phyloP scores from a whole-genome alignment of 805 yeast species.

The Hanseniaspora clermontiae region DNA sequence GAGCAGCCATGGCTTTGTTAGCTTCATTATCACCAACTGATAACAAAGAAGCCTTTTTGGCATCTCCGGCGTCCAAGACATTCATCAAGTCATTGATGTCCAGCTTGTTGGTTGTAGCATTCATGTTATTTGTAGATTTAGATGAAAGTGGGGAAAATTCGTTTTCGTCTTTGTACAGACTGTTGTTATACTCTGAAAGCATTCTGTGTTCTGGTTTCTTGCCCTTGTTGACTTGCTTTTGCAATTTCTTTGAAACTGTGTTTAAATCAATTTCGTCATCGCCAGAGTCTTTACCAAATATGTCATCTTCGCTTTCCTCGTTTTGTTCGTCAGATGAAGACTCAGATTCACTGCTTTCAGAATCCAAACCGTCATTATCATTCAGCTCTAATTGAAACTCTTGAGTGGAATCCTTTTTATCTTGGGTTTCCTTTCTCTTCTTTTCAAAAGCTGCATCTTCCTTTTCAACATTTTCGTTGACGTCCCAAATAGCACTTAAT shows the following conservation, averaged over 20 bases:
- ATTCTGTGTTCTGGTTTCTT: constrained; percentile 42
- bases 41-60: constrained; percentile 40
- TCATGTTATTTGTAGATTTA: constrained; percentile 13
- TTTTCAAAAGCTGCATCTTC: constrained; percentile 16
- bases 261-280: constrained; percentile 40
- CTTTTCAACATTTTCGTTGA: constrained; percentile 45
- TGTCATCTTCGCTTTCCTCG: constrained; percentile 22
- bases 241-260: constrained; percentile 34
- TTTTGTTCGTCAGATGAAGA: constrained; percentile 15
- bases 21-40: constrained; percentile 26
- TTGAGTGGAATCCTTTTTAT: constrained; percentile 17
- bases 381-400: constrained; percentile 19
- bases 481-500: constrained; percentile 80
- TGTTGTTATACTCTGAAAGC: constrained; percentile 28
- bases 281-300: constrained; percentile 18
- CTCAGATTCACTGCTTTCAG: constrained; percentile 12
- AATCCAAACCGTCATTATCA: constrained; percentile 20
- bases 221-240: constrained; percentile 22
- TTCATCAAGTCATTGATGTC: constrained; percentile 66
- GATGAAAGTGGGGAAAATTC: constrained; percentile 44
- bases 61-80: constrained; percentile 41
- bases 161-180: constrained; percentile 34
- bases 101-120: constrained; percentile 36
- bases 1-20: constrained; percentile 51
- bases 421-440: constrained; percentile 22